Base-by-base conservation (phyloP, 345 rosid species). In the Anacardium occidentale region DNA sequence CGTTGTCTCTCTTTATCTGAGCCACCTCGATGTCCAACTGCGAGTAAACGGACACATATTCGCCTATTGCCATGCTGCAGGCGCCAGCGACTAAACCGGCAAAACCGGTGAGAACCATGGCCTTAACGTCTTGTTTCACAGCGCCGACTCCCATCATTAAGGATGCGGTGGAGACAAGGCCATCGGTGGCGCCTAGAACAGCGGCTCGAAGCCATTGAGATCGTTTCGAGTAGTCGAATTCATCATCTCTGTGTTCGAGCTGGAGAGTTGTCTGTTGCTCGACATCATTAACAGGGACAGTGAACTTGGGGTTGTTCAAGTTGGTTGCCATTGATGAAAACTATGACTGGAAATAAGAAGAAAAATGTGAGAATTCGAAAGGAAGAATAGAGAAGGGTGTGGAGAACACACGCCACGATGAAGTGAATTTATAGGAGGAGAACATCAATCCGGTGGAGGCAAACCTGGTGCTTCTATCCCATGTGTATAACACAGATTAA, bases 51-150 rank as follows among this genome's bases (percentile, higher is more conserved):
- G 98, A 94, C 37, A 94, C 98, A 10, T 85, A 91, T 76, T 94
- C 98, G 21, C 98, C 98, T 1, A 94, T 91, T 10, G 97, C 96
- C 98, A 94, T 94, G 83, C 98, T 94, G 58, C 97, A 94, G 18
- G 98, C 98, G 1, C 98, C 98, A 1, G 97, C 97, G 0, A 94
- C 91, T 18, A 91, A 73, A 3, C 98, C 98, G 0, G 98, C 97
- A 52, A 94, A 91, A 12, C 98, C 98, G 0, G 94, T 83, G 34
- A 94, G 85, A 25, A 94, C 85, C 98, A 94, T 94, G 17, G 70
- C 88, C 48, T 88, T 91, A 47, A 87, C 71, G 75, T 94, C 98
- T 72, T 86, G 87, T 66, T 86, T 94, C 5, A 91, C 94, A 0
- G 98, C 97, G 0, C 97, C 97, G 0, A 93, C 86, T 2, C 98